Percentiles rank a stretch among this genome's conserved stretches.
Evolutionary conservation across 192 early-diverging fungal species (phyloP).

Genomic region (Backusella liffmaniae): DNA sequence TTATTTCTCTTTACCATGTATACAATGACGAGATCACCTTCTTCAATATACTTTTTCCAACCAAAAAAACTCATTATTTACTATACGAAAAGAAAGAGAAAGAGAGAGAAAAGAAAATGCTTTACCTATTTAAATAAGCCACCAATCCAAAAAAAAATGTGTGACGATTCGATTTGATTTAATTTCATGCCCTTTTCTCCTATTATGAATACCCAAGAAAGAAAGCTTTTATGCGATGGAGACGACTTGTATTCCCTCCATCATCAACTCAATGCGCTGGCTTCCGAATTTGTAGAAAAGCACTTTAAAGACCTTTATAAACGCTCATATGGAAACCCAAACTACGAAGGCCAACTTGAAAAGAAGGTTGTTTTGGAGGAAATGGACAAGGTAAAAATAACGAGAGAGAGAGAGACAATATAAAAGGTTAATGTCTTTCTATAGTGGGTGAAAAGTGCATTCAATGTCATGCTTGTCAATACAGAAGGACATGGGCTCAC

Average conservation of each 20-base stretch:
- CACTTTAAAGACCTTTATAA: neutral
- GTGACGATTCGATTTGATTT: neutral
- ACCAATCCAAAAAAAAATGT: neutral
- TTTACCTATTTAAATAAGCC: neutral
- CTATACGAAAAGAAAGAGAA: neutral
- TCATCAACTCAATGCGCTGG: neutral
- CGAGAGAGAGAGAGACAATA: too few relatives aligned
- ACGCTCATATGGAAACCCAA: neutral
- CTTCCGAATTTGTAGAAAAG: neutral
- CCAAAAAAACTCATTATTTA: constrained; percentile 25
- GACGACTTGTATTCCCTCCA: neutral
- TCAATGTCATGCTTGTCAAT: constrained; percentile 33
- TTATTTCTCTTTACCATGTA: constrained; percentile 57
- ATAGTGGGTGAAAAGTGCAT: constrained; percentile 42
- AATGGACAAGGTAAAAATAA: neutral
- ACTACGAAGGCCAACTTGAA: neutral
- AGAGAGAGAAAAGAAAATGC: neutral
- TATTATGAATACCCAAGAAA: neutral
- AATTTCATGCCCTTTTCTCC: neutral
- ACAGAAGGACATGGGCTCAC: constrained; percentile 7
- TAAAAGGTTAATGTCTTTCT: too few relatives aligned
- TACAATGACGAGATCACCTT: constrained; percentile 76
- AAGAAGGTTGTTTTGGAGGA: neutral
- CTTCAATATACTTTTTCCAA: constrained; percentile 56
- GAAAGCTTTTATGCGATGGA: neutral